Conservation (phyloP, 2,329 filamentous ascomycete species). For the Exophiala oligosperma region DNA sequence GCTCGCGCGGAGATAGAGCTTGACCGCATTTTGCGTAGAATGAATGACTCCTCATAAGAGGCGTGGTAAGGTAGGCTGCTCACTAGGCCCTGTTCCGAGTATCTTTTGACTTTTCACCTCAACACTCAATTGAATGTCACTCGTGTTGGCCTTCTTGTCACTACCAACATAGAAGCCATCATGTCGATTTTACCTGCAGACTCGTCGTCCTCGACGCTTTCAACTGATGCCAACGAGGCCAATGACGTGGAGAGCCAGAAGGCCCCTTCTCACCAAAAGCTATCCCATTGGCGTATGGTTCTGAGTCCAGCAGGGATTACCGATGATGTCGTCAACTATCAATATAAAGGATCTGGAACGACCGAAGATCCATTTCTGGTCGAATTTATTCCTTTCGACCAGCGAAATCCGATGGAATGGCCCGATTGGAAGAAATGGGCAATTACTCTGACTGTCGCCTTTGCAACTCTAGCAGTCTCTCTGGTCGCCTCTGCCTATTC, state of each 20-base stretch:
- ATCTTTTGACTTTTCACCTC: neutral
- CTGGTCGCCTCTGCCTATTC: constrained; percentile 59
- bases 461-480: constrained; percentile 62
- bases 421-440: constrained; percentile 64
- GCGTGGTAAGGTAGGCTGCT: neutral
- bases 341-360: constrained; percentile 66
- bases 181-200: constrained; percentile 11
- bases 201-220: constrained; percentile 14
- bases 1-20: neutral
- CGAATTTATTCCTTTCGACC: constrained; percentile 49
- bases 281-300: constrained; percentile 27
- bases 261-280: constrained; percentile 4
- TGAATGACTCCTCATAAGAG: neutral
- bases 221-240: neutral
- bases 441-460: constrained; percentile 65
- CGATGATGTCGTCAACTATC: constrained; percentile 33
- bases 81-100: neutral
- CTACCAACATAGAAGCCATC: no score
- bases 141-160: no score
- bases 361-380: constrained; percentile 66
- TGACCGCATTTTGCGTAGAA: neutral
- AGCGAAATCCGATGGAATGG: constrained; percentile 67
- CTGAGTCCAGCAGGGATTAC: constrained; percentile 22
- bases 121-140: neutral
- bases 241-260: constrained; percentile 17